Conservation (phyloP, 768 basidiomycete species). For the Hemileccinum impolitum region DNA sequence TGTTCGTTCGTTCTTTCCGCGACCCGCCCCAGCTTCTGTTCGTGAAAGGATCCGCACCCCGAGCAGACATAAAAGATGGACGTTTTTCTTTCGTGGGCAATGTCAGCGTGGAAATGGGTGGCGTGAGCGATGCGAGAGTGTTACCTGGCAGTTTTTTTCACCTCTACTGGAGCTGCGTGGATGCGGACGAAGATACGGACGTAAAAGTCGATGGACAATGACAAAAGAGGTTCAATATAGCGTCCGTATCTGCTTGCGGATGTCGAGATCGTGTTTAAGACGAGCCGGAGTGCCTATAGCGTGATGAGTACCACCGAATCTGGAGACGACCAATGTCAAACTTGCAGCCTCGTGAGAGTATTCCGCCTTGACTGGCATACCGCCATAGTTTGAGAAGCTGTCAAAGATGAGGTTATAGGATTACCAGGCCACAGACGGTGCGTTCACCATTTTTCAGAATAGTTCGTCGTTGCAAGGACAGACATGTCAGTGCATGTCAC, state of each 20-base stretch:
- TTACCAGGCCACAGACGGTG: background rate
- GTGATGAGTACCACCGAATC: constrained; percentile 2
- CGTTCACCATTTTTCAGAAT: constrained; percentile 89
- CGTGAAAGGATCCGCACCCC: constrained; percentile 76
- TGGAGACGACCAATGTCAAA: background rate
- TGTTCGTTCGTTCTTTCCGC: constrained; percentile 56
- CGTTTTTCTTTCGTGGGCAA: constrained; percentile 60
- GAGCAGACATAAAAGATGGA: constrained; percentile 82
- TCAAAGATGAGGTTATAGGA: background rate
- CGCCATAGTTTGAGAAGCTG: constrained; percentile 94
- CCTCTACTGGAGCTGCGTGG: constrained; percentile 68
- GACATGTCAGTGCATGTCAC: constrained; percentile 97
- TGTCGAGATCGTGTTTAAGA: constrained; percentile 71
- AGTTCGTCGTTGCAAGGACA: constrained; percentile 90
- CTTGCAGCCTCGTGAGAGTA: constrained; percentile 90
- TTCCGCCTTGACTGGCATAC: constrained; percentile 81
- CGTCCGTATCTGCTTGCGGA: constrained; percentile 92
- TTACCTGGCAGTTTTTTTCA: constrained; percentile 79
- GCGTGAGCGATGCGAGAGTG: constrained; percentile 18
- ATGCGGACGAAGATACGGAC: constrained; percentile 88
- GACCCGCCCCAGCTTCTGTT: constrained; percentile 81
- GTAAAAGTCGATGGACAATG: constrained; percentile 96
- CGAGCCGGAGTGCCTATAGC: constrained; percentile 68
- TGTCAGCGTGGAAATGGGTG: constrained; percentile 3
- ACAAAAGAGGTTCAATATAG: constrained; percentile 84